Evolutionary conservation across 345 rosid genomes (phyloP), one percentile per base, ranked within the genome.

Genomic region (Moricandia arvensis): DNA sequence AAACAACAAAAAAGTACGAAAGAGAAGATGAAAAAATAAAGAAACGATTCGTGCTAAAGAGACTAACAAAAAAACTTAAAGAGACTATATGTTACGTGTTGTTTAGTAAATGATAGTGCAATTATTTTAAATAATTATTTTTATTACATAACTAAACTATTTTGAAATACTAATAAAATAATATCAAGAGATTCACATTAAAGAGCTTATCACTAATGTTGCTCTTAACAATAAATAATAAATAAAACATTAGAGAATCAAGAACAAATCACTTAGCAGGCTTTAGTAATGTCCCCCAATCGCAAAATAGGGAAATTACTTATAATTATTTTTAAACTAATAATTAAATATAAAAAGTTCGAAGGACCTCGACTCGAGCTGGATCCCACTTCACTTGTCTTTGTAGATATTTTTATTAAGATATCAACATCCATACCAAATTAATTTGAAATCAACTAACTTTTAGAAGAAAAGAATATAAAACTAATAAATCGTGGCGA

Each of bases 391-490:
- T 47, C 31, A 63, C 54, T 63, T 33, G 3, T 21, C 6, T 72
- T 10, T 72, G n/a, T 71, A 3, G 18, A 6, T 59, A 51, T 60
- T 26, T 78, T 30, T 49, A 74, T 63, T 38, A 63, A 79, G 47
- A 74, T 64, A 79, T 79, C 82, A 79, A 69, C 82, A 79, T 79
- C 82, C 68, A 3, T 61, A 79, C 82, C 81, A 62, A 73, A 73
- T 79, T 59, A 53, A 59, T 77, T 59, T 43, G 7, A 30, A 63
- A 54, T 18, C 3, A 10, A 33, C 24, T 61, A 33, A 13, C 6
- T 15, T 69, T 54, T 18, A 26, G 53, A 34, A 60, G 59, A 57
- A 16, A 21, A 27, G 11, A 4, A 45, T n/a, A 35, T 47, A 66
- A 65, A 65, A 8, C 62, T 69, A 11, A 12, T 54, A 70, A 64